phyloP scores from a whole-genome alignment of 768 basidiomycete species.

The Mycena indigotica region DNA sequence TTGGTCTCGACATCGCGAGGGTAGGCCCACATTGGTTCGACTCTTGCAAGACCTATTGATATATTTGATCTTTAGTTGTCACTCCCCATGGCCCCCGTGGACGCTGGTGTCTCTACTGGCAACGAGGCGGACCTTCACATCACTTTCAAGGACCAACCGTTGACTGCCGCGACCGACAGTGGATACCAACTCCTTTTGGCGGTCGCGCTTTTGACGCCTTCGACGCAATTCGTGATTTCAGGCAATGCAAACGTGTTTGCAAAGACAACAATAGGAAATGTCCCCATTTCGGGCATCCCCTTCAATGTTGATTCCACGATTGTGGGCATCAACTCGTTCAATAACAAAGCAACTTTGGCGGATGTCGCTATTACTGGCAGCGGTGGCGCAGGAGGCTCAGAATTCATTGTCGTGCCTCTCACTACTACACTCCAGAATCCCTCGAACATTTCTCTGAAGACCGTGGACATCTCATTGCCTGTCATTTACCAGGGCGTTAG shows the following conservation, averaged over 20 bases:
- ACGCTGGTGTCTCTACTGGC: constrained; percentile 70
- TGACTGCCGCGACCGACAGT: constrained; percentile 55
- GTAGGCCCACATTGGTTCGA: constrained; percentile 34
- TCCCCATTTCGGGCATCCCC: constrained; percentile 64
- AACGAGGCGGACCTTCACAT: constrained; percentile 63
- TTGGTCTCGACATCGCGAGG: constrained; percentile 54
- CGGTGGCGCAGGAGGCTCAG: constrained; percentile 60
- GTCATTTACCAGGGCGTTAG: constrained; percentile 56
- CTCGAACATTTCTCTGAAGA: constrained; percentile 65
- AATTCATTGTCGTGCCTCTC: constrained; percentile 62
- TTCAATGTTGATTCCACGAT: constrained; percentile 62
- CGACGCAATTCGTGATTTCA: constrained; percentile 49
- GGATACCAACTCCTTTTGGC: constrained; percentile 62
- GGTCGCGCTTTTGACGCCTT: constrained; percentile 52
- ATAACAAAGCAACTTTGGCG: constrained; percentile 49
- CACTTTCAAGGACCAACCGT: constrained; percentile 55
- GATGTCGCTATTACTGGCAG: constrained; percentile 66
- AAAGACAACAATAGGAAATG: constrained; percentile 63
- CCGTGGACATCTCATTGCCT: constrained; percentile 58
- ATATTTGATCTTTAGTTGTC: constrained; percentile 40
- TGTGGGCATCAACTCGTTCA: constrained; percentile 64
- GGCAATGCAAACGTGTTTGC: constrained; percentile 62
- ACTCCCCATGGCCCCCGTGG: constrained; percentile 49
- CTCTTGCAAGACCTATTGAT: background rate
- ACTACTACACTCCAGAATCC: constrained; percentile 64